phyloP scores from a whole-genome alignment of 2,329 filamentous ascomycete genomes.

The Ophiostoma montium region DNA sequence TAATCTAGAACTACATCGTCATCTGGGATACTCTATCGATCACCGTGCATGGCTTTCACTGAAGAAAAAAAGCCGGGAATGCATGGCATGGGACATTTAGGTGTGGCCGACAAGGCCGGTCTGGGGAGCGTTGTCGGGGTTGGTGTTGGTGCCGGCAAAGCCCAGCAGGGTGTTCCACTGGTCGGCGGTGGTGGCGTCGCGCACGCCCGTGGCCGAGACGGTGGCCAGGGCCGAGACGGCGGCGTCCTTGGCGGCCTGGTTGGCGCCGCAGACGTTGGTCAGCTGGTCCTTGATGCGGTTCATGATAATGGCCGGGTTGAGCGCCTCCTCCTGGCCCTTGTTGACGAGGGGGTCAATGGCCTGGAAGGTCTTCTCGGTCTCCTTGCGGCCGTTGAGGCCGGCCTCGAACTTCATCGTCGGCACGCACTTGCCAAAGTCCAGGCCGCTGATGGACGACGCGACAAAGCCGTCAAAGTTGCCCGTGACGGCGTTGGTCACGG shows the following conservation, averaged over 20 bases:
- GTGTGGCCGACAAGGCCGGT: conserved; percentile 24
- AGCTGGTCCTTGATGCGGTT: conserved; percentile 59
- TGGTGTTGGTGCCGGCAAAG: conserved; percentile 25
- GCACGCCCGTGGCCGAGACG: conserved; percentile 19
- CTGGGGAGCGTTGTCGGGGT: conserved; percentile 25
- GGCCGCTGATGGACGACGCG: conserved; percentile 8
- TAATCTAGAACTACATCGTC: conserved; percentile 3
- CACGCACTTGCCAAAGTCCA: conserved; percentile 39
- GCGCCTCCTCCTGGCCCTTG: conserved; percentile 49
- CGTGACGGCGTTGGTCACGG: conserved; percentile 10
- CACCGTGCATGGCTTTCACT: too few relatives aligned
- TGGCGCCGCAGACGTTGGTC: conserved; percentile 50
- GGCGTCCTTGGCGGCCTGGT: conserved; percentile 40
- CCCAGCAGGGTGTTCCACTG: conserved; percentile 28
- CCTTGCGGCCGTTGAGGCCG: conserved; percentile 40
- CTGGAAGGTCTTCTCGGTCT: conserved; percentile 53
- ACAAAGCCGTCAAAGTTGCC: conserved; percentile 13
- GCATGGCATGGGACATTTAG: conserved; percentile 10
- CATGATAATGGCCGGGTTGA: conserved; percentile 62
- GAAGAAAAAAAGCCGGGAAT: background rate
- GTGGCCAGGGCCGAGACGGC: conserved; percentile 37
- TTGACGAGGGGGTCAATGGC: conserved; percentile 47
- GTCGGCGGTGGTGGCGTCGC: conserved; percentile 24
- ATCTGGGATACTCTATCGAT: background rate
- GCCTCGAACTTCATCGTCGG: conserved; percentile 46